Evolutionary conservation across 768 basidiomycete species (phyloP).

Genomic region (Suillus sp.): DNA sequence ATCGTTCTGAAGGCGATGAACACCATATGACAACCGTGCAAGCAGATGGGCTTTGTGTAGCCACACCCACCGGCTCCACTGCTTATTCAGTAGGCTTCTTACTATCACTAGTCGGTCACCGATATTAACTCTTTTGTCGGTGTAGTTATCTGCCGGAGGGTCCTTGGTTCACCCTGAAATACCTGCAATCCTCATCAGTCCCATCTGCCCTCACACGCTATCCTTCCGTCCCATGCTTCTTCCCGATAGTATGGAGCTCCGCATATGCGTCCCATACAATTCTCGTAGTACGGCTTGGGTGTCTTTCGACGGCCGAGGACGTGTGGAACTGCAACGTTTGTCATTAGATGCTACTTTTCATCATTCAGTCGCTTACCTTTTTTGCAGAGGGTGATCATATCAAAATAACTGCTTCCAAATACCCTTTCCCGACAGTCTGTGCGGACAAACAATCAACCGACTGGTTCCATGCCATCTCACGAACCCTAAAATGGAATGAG

Average conservation of each 20-base stretch:
- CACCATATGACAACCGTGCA: conserved; percentile 99
- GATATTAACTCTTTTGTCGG: conserved; percentile 7
- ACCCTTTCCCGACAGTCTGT: conserved; percentile 98
- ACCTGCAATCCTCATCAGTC: conserved; percentile 93
- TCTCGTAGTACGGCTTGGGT: conserved; percentile 99
- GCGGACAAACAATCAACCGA: conserved; percentile 97
- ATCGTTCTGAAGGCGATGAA: conserved; percentile 75
- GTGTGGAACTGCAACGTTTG: conserved; percentile 94
- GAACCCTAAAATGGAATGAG: conserved; percentile 99
- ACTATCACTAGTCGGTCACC: conserved; percentile 7
- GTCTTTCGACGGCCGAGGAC: conserved; percentile 95
- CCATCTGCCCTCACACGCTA: conserved; percentile 97
- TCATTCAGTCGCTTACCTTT: neutral
- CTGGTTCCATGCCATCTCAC: conserved; percentile 97
- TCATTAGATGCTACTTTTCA: conserved; percentile 16
- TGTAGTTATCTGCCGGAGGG: conserved; percentile 89
- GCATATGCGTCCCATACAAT: conserved; percentile 99
- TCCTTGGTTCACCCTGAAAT: conserved; percentile 98
- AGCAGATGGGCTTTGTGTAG: conserved; percentile 93
- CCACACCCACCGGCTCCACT: conserved; percentile 97
- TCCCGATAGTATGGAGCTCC: conserved; percentile 97
- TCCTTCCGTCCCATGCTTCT: conserved; percentile 99
- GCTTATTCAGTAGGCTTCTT: conserved; percentile 83
- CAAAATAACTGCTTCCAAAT: conserved; percentile 95
- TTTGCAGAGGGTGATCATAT: conserved; percentile 95